Evolutionary conservation across 208 protist species (phyloP).

Genomic region (Trypanosoma grayi): DNA sequence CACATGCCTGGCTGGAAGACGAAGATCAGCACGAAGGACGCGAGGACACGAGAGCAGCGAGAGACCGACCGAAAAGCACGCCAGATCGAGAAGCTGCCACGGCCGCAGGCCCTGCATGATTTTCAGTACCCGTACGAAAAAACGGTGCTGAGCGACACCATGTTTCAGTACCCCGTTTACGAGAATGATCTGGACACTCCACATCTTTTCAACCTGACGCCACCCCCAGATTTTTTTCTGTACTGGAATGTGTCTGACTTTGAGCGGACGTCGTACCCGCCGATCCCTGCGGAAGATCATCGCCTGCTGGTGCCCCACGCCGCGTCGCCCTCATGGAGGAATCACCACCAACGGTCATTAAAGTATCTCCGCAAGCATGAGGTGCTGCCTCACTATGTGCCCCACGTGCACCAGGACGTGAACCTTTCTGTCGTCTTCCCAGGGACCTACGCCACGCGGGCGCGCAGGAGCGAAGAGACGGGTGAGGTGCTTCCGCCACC

Average conservation of each 20-base stretch:
- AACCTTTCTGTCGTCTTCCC: constrained; percentile 88
- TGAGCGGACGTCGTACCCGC: constrained; percentile 78
- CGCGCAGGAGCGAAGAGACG: constrained; percentile 47
- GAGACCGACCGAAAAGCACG: constrained; percentile 82
- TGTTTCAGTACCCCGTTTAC: constrained; percentile 91
- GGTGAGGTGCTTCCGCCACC: constrained; percentile 50
- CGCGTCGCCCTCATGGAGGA: constrained; percentile 36
- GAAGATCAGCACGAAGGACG: constrained; percentile 79
- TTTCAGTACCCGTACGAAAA: constrained; percentile 92
- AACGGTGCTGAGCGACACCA: constrained; percentile 84
- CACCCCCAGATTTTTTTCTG: constrained; percentile 86
- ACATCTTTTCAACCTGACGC: constrained; percentile 81
- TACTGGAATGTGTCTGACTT: constrained; percentile 86
- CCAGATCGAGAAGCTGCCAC: constrained; percentile 90
- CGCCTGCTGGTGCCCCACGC: constrained; percentile 58
- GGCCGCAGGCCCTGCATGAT: constrained; percentile 80
- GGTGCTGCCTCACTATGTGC: constrained; percentile 68
- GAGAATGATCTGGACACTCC: constrained; percentile 89
- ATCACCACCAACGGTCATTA: constrained; percentile 46
- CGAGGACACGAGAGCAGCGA: constrained; percentile 78
- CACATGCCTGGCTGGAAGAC: constrained; percentile 90
- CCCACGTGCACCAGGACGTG: constrained; percentile 59
- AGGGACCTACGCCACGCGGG: constrained; percentile 58
- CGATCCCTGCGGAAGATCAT: constrained; percentile 66
- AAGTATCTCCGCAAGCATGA: constrained; percentile 87